Evolutionary conservation across 345 rosid genomes (phyloP), one percentile per base, ranked within the genome.

Genomic region (Dipteronia sinensis): DNA sequence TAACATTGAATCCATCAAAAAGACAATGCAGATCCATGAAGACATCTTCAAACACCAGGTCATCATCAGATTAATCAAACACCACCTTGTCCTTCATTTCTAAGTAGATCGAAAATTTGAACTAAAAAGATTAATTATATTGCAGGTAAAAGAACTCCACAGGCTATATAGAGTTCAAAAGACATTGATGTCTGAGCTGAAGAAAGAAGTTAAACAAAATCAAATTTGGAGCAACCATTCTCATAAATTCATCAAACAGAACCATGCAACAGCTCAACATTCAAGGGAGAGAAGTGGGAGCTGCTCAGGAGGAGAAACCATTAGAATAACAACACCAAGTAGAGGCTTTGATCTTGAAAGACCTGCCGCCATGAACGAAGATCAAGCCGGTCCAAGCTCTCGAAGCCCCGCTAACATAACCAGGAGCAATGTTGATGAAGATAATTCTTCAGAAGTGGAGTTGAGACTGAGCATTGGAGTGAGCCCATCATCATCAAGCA

Each of bases 81-180:
- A 22, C 46, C 11, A 42, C 46, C 38, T 34, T 34, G 38, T 34
- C 38, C 38, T 34, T 31, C 0, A 34, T 34, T 34, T 34, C 38
- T 34, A 34, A 34, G 38, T 34, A 34, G 38, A 34, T 34, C 38
- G 6, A 34, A 34, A 34, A 69, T 25, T 49, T 12, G 19, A 47
- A 47, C 23, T 1, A 9, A 7, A 11, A 46, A 34, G 6, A 22
- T 62, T 73, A 77, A 2, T 29, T 31, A 16, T 44, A 66, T 81
- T 85, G 82, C 92, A 94, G 98, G 97, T 94, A 25, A 72, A 85
- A 67, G 98, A 94, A 84, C 92, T 94, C 56, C 98, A 94, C 77
- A 76, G 95, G 80, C 83, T 94, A 42, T 90, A 93, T 77, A 83
- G 82, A 76, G 89, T 88, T 63, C 98, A 94, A 49, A 93, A 78